These are phyloP conservation scores for Trypanosoma vivax DNA, from an alignment of 208 protist genomes.

Conservation along the genomic window DNA sequence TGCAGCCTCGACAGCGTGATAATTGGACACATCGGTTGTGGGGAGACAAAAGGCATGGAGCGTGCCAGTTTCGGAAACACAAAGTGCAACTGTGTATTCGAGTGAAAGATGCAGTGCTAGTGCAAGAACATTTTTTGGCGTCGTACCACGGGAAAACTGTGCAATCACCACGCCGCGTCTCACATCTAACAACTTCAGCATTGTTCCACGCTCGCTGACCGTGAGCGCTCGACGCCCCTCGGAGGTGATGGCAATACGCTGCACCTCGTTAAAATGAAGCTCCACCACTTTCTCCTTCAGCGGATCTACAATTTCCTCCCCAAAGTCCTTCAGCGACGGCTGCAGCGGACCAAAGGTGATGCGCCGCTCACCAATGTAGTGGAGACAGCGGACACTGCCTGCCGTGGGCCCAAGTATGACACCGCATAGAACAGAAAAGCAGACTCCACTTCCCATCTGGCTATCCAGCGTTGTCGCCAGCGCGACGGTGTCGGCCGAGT, in stretches of 20 bases:
- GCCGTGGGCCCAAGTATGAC: slow-evolving; percentile 14
- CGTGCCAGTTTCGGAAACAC: slow-evolving; percentile 18
- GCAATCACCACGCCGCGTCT: slow-evolving; percentile 29
- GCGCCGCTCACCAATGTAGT: slow-evolving; percentile 10
- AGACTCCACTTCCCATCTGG: slow-evolving; percentile 13
- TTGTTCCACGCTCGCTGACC: slow-evolving; percentile 51
- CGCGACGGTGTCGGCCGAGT: background rate
- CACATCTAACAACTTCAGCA: slow-evolving; percentile 45
- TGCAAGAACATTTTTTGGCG: slow-evolving; percentile 19
- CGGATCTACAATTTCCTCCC: background rate
- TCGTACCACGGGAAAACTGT: slow-evolving; percentile 16
- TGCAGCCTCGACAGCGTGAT: background rate
- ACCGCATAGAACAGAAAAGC: slow-evolving; percentile 10
- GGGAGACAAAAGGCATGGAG: slow-evolving; percentile 19
- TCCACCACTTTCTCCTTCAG: slow-evolving; percentile 9
- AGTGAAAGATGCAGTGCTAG: slow-evolving; percentile 9
- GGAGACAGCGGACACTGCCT: slow-evolving; percentile 22
- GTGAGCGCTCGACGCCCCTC: slow-evolving; percentile 53
- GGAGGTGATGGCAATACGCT: slow-evolving; percentile 45
- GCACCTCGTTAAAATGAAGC: slow-evolving; percentile 26
- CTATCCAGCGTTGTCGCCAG: slow-evolving; percentile 12
- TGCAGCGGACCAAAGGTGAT: background rate
- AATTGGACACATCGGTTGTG: background rate
- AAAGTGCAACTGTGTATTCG: slow-evolving; percentile 9
- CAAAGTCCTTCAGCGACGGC: background rate